phyloP scores from a whole-genome alignment of 2,329 filamentous ascomycete species.

The Elsinoe perseae region DNA sequence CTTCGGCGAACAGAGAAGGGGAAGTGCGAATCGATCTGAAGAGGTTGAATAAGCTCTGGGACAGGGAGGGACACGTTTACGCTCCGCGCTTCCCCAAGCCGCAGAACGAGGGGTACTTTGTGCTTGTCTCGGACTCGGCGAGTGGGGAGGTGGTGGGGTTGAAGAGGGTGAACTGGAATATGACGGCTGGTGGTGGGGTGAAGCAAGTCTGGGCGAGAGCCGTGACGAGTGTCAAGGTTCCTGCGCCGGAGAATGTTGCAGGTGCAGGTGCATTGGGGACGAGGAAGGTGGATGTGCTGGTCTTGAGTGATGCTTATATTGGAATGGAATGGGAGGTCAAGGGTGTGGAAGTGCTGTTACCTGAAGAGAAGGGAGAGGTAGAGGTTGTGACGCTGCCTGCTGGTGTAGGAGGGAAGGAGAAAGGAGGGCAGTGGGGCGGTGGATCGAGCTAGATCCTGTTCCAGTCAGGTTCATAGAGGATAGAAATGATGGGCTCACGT shows the following conservation, averaged over 20 bases:
- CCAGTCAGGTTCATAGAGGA: neutral
- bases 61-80: slow-evolving; percentile 66
- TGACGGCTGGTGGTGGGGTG: slow-evolving; percentile 24
- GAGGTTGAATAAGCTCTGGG: slow-evolving; percentile 58
- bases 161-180: slow-evolving; percentile 73
- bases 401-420: slow-evolving; percentile 12
- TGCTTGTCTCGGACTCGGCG: slow-evolving; percentile 60
- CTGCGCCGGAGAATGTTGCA: slow-evolving; percentile 30
- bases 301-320: slow-evolving; percentile 82
- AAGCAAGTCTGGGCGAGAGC: slow-evolving; percentile 39
- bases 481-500: neutral
- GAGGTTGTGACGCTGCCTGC: slow-evolving; percentile 17
- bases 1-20: slow-evolving; percentile 54
- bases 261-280: slow-evolving; percentile 29
- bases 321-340: slow-evolving; percentile 59
- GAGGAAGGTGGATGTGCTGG: slow-evolving; percentile 62
- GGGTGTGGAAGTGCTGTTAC: slow-evolving; percentile 43
- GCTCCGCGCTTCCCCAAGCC: slow-evolving; percentile 88
- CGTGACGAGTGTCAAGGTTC: slow-evolving; percentile 54
- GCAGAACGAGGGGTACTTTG: slow-evolving; percentile 90
- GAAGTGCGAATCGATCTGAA: slow-evolving; percentile 57
- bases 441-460: neutral
- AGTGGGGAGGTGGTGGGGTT: slow-evolving; percentile 74
- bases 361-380: slow-evolving; percentile 22
- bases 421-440: slow-evolving; percentile 4